Conservation (phyloP, 306 rosid species). For the Castanea sativa region DNA sequence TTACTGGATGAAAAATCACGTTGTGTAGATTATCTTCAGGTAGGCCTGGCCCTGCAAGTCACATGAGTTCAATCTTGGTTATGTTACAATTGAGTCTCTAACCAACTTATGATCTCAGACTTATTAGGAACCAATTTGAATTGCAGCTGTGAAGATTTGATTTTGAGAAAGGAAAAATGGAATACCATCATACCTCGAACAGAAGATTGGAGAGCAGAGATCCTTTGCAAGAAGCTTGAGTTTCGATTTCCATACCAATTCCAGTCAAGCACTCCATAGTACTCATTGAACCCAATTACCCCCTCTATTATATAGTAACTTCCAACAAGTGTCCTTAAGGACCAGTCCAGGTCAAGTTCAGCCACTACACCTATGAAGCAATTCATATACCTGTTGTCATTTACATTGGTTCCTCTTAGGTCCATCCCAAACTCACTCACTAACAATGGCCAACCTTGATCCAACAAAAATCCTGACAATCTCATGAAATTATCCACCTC, state of each 20-base stretch:
- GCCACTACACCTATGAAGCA: conserved; percentile 69
- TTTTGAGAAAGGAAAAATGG: neutral
- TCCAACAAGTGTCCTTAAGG: conserved; percentile 81
- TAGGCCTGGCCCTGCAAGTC: conserved; percentile 56
- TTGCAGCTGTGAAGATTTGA: neutral
- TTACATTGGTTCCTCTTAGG: conserved; percentile 65
- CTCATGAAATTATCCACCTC: conserved; percentile 45
- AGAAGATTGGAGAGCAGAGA: conserved; percentile 66
- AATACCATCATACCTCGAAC: conserved; percentile 52
- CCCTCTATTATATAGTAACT: conserved; percentile 76
- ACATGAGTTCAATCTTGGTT: neutral
- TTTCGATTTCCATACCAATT: conserved; percentile 60
- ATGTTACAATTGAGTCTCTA: too few species aligned
- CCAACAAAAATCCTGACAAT: conserved; percentile 52
- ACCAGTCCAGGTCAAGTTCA: conserved; percentile 76
- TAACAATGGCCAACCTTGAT: conserved; percentile 74
- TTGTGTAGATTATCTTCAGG: conserved; percentile 27
- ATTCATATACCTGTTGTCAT: conserved; percentile 73
- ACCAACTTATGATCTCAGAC: too few species aligned
- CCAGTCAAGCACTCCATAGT: conserved; percentile 55
- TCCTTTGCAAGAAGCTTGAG: conserved; percentile 42
- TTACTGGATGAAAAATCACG: conserved; percentile 69
- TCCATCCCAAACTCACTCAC: conserved; percentile 81
- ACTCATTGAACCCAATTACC: conserved; percentile 67
- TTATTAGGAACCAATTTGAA: too few species aligned